Evolutionary conservation across 1,284 basidiomycete genomes (phyloP).

Genomic region (Tylopilus sp.): DNA sequence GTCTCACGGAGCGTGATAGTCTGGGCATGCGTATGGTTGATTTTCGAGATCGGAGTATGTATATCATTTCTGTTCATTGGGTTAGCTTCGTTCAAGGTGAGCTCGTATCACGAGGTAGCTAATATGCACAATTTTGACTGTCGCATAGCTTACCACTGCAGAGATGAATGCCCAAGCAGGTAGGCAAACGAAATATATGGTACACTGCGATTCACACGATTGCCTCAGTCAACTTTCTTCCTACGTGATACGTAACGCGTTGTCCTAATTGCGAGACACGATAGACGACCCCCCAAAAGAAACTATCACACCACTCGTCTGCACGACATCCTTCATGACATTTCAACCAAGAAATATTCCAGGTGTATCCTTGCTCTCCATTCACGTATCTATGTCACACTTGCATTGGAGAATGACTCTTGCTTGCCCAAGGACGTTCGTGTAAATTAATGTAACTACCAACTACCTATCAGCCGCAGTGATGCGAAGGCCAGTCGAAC

Average conservation of each 20-base stretch:
- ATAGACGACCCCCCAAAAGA: conserved; percentile 2
- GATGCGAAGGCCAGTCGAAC: not conserved
- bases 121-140: conserved; percentile 10
- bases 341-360: conserved; percentile 15
- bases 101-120: not conserved
- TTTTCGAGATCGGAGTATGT: conserved; percentile 62
- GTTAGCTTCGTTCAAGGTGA: conserved; percentile 68
- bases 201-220: conserved; percentile 18
- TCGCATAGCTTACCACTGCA: conserved; percentile 41
- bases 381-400: conserved; percentile 32
- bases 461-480: conserved; percentile 22
- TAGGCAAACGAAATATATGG: conserved; percentile 26
- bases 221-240: conserved; percentile 39
- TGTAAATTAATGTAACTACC: conserved; percentile 35
- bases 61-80: conserved; percentile 69
- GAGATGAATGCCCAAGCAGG: conserved; percentile 59
- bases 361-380: conserved; percentile 28
- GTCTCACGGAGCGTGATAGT: conserved; percentile 37
- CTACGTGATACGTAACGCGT: conserved; percentile 29
- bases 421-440: conserved; percentile 14
- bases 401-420: conserved; percentile 26
- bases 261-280: conserved; percentile 1
- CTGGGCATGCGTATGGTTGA: conserved; percentile 72
- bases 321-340: conserved; percentile 14
- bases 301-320: conserved; percentile 3